A percentile compares a stretch with the other conserved stretches of the same genome.
These are phyloP conservation scores for Fomitopsis palustris DNA, from an alignment of 1,284 basidiomycete genomes.

Conservation along the genomic window DNA sequence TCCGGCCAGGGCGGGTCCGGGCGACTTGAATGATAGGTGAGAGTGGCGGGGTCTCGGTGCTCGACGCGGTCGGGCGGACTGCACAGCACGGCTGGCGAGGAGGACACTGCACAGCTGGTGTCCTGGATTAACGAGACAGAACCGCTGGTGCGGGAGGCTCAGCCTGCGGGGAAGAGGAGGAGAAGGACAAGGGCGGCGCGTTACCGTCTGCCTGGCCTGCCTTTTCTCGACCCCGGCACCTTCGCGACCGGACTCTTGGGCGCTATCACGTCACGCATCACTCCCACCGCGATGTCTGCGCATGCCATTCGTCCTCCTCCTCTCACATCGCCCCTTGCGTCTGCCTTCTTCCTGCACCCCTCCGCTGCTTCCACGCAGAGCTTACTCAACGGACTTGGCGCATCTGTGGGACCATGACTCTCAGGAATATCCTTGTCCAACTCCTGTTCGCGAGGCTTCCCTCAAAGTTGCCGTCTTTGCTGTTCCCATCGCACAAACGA, in stretches of 20 bases:
- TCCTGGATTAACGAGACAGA: constrained; percentile 4
- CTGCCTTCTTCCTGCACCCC: background rate
- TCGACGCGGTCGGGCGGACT: constrained; percentile 3
- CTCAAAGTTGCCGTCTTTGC: background rate
- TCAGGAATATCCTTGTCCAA: background rate
- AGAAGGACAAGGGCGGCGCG: background rate
- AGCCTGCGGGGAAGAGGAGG: constrained; percentile 12
- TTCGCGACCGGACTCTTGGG: background rate
- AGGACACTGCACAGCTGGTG: constrained; percentile 20
- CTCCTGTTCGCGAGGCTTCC: background rate
- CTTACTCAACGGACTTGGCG: background rate
- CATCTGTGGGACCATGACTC: background rate
- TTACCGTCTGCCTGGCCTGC: background rate
- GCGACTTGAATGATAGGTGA: background rate
- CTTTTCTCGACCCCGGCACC: constrained; percentile 4
- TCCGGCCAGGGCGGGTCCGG: background rate
- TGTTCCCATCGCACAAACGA: background rate
- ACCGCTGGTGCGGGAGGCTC: constrained; percentile 13
- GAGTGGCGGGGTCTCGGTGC: background rate
- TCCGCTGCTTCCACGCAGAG: background rate
- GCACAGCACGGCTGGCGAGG: constrained; percentile 15
- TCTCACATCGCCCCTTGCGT: background rate
- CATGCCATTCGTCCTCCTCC: background rate
- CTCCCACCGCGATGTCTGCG: background rate
- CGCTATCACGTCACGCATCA: background rate